phyloP scores from a whole-genome alignment of 768 basidiomycete species.

The Collybiopsis confluens region DNA sequence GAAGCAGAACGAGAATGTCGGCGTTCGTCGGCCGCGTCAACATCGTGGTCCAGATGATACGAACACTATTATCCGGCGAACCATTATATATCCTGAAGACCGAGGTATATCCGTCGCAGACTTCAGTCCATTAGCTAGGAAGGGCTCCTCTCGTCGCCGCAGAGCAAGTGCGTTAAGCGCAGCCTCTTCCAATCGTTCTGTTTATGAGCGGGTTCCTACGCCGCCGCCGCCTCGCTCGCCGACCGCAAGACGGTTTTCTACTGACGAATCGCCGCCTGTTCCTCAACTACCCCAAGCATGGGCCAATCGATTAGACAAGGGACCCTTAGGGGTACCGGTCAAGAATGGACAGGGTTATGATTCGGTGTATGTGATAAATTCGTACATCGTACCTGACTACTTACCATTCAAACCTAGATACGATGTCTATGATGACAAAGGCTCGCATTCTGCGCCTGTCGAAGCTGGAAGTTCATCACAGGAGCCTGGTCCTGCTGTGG shows the following conservation, averaged over 20 bases:
- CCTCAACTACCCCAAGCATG: slow-evolving; percentile 58
- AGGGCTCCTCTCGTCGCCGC: slow-evolving; percentile 55
- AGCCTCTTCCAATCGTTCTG: slow-evolving; percentile 62
- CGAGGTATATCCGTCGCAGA: slow-evolving; percentile 54
- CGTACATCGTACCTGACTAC: slow-evolving; percentile 16
- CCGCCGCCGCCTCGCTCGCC: slow-evolving; percentile 74
- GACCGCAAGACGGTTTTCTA: slow-evolving; percentile 58
- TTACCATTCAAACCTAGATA: slow-evolving; percentile 45
- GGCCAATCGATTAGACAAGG: slow-evolving; percentile 34
- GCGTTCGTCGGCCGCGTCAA: slow-evolving; percentile 7
- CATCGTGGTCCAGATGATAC: slow-evolving; percentile 16
- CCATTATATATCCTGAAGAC: slow-evolving; percentile 76
- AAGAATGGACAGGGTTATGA: slow-evolving; percentile 70
- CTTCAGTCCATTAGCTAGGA: slow-evolving; percentile 48
- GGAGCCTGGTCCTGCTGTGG: slow-evolving; percentile 56
- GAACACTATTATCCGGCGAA: slow-evolving; percentile 66
- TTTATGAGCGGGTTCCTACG: slow-evolving; percentile 79
- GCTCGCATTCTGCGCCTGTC: slow-evolving; percentile 21
- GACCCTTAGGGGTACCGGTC: slow-evolving; percentile 33
- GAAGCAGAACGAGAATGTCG: slow-evolving; percentile 14
- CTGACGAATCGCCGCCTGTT: slow-evolving; percentile 63
- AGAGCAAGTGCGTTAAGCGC: slow-evolving; percentile 44
- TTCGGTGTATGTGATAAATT: slow-evolving; percentile 56
- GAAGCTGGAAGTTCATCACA: slow-evolving; percentile 11
- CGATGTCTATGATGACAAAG: slow-evolving; percentile 72